A percentile compares a stretch with the other conserved stretches of the same genome.
These are phyloP conservation scores for Boletus edulis DNA, from an alignment of 768 basidiomycete genomes.

Conservation along the genomic window DNA sequence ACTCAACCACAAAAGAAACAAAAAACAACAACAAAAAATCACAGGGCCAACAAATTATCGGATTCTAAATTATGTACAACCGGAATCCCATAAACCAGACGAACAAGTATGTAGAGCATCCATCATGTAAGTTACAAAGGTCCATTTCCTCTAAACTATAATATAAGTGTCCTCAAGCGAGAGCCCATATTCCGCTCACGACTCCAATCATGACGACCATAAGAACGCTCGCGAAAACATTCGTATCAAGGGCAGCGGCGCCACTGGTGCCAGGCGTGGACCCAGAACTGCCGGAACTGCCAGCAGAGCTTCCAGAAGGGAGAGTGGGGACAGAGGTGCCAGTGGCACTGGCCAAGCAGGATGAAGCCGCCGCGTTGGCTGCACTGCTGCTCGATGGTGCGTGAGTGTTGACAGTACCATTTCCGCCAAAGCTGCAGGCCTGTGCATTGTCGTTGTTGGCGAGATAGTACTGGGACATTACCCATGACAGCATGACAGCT, in stretches of 20 bases:
- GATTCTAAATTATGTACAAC: too few relatives aligned
- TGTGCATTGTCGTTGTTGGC: conserved; percentile 51
- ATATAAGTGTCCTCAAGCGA: conserved; percentile 23
- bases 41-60: too few relatives aligned
- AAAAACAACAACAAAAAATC: too few relatives aligned
- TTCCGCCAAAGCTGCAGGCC: conserved; percentile 80
- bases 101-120: too few relatives aligned
- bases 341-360: conserved; percentile 63
- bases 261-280: conserved; percentile 22
- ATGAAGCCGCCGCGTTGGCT: conserved; percentile 55
- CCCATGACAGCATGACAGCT: conserved; percentile 81
- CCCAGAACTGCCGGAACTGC: conserved; percentile 21
- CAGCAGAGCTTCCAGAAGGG: conserved; percentile 32
- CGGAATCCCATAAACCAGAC: too few relatives aligned
- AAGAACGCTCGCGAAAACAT: conserved; percentile 37
- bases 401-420: conserved; percentile 68
- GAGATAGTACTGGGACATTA: conserved; percentile 79
- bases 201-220: conserved; percentile 35
- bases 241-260: conserved; percentile 28
- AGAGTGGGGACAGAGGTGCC: conserved; percentile 63
- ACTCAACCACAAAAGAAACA: not conserved
- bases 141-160: too few relatives aligned
- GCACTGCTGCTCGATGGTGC: conserved; percentile 49
- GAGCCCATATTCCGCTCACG: conserved; percentile 43
- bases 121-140: too few relatives aligned